Evolutionary conservation across 2,329 filamentous ascomycete genomes (phyloP), one percentile per base, ranked within the genome.

Genomic region (Dactylellina cionopaga): DNA sequence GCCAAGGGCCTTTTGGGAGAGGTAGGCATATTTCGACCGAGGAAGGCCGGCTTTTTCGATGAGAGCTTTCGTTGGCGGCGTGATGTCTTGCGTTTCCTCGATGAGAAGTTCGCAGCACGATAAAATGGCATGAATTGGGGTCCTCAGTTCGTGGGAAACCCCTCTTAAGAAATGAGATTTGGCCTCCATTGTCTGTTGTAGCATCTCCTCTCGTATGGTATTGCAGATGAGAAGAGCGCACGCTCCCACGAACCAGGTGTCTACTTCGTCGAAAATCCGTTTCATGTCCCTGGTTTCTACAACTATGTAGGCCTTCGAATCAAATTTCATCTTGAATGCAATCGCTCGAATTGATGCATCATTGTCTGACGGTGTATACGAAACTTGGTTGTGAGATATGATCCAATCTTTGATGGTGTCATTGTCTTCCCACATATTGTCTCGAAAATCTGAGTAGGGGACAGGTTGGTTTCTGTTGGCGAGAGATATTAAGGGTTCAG

Each of bases 51-150:
- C n/a, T 1, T 80, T 83, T 29, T 84, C 80, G 75, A 84, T 80
- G 51, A 78, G 83, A 51, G 83, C 83, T 29, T 83, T 80, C 0
- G 80, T 51, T 46, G 49, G 51, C 10, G 58, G 49, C 5, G 37
- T 39, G n/a, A 35, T 27, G 29, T 37, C 74, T 25, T 77, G 79
- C 0, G 83, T 64, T 35, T 83, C 82, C 60, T 84, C 82, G 0
- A 79, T 79, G 0, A 84, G 76, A 0, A 84, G 75, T 13, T 84
- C 80, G 3, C 78, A 78, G 1, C 80, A 80, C 5, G 79, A 80
- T 4, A 84, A 78, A 1, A 84, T 82, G 0, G 83, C 83, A 31
- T 84, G 83, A 3, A 84, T 83, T 0, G 83, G 83, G 0, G 83
- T 84, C 35, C 83, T 79, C 0, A 84, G 80, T 33, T 84, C 81